Conservation (phyloP, 1,284 basidiomycete species). For the Rhodotorula sp. region DNA sequence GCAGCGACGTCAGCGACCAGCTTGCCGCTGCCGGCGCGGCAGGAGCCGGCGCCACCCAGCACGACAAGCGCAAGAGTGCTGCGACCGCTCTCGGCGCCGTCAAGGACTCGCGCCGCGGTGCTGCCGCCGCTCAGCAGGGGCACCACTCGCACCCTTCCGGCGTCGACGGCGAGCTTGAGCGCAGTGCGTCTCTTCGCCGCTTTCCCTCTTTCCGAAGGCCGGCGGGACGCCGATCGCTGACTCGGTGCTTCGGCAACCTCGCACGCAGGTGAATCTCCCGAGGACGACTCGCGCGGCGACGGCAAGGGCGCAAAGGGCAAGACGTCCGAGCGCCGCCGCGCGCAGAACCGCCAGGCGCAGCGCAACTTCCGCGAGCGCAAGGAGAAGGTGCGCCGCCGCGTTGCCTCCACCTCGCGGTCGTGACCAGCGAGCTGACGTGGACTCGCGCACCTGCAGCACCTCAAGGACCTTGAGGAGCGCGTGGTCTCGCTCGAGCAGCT, state of each 20-base stretch:
- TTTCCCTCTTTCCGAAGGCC: not conserved
- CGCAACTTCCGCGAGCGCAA: conserved; percentile 45
- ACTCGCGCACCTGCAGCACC: conserved; percentile 20
- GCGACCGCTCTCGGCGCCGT: conserved; percentile 6
- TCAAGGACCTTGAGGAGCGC: conserved; percentile 45
- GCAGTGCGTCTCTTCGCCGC: conserved; percentile 8
- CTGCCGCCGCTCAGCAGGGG: not conserved
- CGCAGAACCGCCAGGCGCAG: conserved; percentile 45
- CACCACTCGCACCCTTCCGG: conserved; percentile 23
- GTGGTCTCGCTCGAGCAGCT: conserved; percentile 37
- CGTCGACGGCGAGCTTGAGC: conserved; percentile 19
- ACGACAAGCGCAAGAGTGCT: conserved; percentile 27
- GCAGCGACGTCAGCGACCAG: not conserved
- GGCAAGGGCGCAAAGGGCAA: conserved; percentile 28
- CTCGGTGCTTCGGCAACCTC: not conserved
- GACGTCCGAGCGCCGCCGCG: conserved; percentile 34
- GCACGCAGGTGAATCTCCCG: conserved; percentile 21
- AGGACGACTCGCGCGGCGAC: conserved; percentile 1
- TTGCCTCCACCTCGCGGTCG: no score
- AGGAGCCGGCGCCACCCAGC: not conserved
- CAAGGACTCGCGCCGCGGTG: conserved; percentile 17
- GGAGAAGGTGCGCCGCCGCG: conserved; percentile 37
- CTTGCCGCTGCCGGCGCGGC: not conserved
- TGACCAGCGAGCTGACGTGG: not conserved
- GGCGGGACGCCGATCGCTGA: not conserved